These are phyloP conservation scores for Suillus hirtellus DNA, from an alignment of 768 basidiomycete species.

Conservation along the genomic window DNA sequence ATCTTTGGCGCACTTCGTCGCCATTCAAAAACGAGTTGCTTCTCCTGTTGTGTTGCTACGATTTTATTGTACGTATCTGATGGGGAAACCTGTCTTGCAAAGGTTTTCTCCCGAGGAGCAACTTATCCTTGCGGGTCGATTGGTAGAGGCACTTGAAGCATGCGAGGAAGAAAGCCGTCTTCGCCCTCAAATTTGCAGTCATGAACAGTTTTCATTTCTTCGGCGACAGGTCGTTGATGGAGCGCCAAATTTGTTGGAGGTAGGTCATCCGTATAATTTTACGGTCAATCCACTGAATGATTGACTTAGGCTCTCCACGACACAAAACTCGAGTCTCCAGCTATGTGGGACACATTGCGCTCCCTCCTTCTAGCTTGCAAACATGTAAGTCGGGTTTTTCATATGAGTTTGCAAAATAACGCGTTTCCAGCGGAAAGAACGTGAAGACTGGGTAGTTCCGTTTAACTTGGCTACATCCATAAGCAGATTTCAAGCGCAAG, in stretches of 20 bases:
- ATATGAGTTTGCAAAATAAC: conserved; percentile 25
- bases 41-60: conserved; percentile 49
- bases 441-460: conserved; percentile 44
- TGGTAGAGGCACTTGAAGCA: conserved; percentile 45
- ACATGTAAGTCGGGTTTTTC: conserved; percentile 24
- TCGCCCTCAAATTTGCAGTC: conserved; percentile 26
- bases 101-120: conserved; percentile 46
- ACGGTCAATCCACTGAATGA: conserved; percentile 11
- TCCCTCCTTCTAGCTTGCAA: conserved; percentile 24
- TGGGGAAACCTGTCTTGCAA: conserved; percentile 48
- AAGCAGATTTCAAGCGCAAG: conserved; percentile 30
- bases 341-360: conserved; percentile 28
- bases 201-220: conserved; percentile 36
- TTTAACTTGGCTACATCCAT: conserved; percentile 39
- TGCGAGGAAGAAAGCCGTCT: conserved; percentile 34
- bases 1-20: conserved; percentile 45
- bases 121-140: conserved; percentile 44
- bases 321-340: conserved; percentile 24
- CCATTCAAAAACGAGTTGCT: conserved; percentile 41
- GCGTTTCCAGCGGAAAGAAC: conserved; percentile 42
- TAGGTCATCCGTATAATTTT: conserved; percentile 26
- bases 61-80: conserved; percentile 48
- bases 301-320: conserved; percentile 21
- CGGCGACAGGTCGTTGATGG: conserved; percentile 53
- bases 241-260: conserved; percentile 46